phyloP scores from a whole-genome alignment of 1,139 yeast species.

The Insectozyma bohioensis region DNA sequence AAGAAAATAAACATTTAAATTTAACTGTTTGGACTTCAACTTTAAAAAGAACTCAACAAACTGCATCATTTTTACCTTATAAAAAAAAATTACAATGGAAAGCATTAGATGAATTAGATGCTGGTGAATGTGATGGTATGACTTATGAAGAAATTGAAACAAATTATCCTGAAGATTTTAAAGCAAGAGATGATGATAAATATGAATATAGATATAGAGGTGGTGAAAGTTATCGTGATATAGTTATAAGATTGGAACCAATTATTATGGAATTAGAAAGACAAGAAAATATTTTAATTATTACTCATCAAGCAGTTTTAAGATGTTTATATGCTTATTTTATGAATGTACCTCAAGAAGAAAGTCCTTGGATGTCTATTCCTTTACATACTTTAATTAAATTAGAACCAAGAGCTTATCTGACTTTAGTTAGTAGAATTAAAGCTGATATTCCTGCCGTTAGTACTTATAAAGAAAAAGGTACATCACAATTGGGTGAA shows the following conservation, averaged over 20 bases:
- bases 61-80: slow-evolving; percentile 81
- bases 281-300: slow-evolving; percentile 91
- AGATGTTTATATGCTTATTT: slow-evolving; percentile 96
- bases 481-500: slow-evolving; percentile 79
- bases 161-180: slow-evolving; percentile 88
- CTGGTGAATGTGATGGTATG: slow-evolving; percentile 96
- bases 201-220: slow-evolving; percentile 95
- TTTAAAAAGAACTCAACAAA: slow-evolving; percentile 86
- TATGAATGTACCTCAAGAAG: slow-evolving; percentile 98
- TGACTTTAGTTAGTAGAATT: slow-evolving; percentile 81
- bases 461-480: slow-evolving; percentile 92
- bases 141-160: slow-evolving; percentile 79
- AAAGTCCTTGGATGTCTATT: slow-evolving; percentile 98
- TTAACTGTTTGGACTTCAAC: slow-evolving; percentile 98
- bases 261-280: slow-evolving; percentile 97
- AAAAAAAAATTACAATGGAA: slow-evolving; percentile 86
- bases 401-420: slow-evolving; percentile 91
- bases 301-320: slow-evolving; percentile 96
- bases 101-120: slow-evolving; percentile 95
- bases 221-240: slow-evolving; percentile 95
- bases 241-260: slow-evolving; percentile 91
- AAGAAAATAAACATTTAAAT: slow-evolving; percentile 58
- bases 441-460: slow-evolving; percentile 98
- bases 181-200: slow-evolving; percentile 93
- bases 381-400: slow-evolving; percentile 94